phyloP scores from a whole-genome alignment of 148 eudicot species.

The Rhododendron henanense region DNA sequence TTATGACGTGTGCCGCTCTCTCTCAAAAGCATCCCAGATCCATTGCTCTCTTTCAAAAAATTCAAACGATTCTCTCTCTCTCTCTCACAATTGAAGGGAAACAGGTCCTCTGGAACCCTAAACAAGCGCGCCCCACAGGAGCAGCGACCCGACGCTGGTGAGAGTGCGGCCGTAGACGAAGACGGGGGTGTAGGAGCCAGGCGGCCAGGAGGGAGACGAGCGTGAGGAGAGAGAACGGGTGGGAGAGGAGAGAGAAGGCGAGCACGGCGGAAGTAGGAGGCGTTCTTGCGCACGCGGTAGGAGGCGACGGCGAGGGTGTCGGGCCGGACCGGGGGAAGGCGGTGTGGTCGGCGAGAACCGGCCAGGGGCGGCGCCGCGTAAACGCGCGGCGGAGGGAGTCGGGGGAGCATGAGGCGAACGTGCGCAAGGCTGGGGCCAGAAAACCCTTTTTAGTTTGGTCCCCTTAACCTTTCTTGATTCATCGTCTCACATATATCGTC shows the following conservation, averaged over 20 bases:
- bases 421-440: conserved; percentile 48
- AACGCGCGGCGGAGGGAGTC: conserved; percentile 45
- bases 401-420: conserved; percentile 41
- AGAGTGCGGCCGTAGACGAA: conserved; percentile 36
- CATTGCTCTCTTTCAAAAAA: no score
- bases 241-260: conserved; percentile 49
- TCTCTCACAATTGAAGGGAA: no score
- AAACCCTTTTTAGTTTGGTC: no score
- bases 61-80: no score
- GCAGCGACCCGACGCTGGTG: no score
- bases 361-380: conserved; percentile 74
- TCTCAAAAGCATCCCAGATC: no score
- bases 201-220: conserved; percentile 43
- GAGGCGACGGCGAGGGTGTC: conserved; percentile 60
- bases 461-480: no score
- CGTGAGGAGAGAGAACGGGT: conserved; percentile 48
- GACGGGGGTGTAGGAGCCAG: conserved; percentile 58
- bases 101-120: conserved; percentile 59
- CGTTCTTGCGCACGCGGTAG: conserved; percentile 63
- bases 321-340: conserved; percentile 64
- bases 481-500: no score
- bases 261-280: conserved; percentile 58
- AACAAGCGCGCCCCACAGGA: conserved; percentile 45
- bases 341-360: conserved; percentile 58
- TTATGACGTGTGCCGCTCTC: no score